Evolutionary conservation across 805 yeast species (phyloP), one percentile per base, ranked within the genome.

Genomic region (Suhomyces prunicola): DNA sequence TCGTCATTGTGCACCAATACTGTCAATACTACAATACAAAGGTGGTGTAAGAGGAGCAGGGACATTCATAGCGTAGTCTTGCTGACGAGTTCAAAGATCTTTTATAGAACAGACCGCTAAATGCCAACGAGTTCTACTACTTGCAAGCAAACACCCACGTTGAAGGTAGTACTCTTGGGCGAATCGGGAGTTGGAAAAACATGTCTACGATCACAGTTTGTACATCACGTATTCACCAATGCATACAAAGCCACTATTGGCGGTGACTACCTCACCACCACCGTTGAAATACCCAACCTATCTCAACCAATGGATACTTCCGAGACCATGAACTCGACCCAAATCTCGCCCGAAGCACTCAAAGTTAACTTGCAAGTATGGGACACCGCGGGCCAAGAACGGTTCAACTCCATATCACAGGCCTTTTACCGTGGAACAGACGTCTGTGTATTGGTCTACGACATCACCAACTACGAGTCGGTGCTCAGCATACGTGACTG

Each of bases 121-220:
- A 42, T 42, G 46, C 26, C 46, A 23, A n/a, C 31, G 5, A 42
- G 10, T 8, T n/a, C 46, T 22, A 42, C 31, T 19, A 13, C 17
- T 13, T 4, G 31, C 10, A 42, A 42, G 17, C 48, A 27, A 19
- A 44, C 36, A 22, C 57, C 58, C 26, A 67, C 70, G 19, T 59
- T 80, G 36, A 81, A 82, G 63, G 82, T 82, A 52, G 78, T 82
- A n/a, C 62, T 82, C 36, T 60, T 82, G 12, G 86, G 86, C 2
- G 85, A 82, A 63, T 80, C 78, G 66, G 81, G 82, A 3, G 86
- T 82, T 13, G 86, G 86, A 4, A 82, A 82, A 57, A 82, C 86
- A 12, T 80, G 85, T 48, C 65, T 82, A 4, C 67, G 86, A 49
- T 70, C 82, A 3, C 86, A 81, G 60, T 80, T 77, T 60, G 75